Evolutionary conservation across 306 rosid species (phyloP).

Genomic region (Macrotyloma uniflorum): DNA sequence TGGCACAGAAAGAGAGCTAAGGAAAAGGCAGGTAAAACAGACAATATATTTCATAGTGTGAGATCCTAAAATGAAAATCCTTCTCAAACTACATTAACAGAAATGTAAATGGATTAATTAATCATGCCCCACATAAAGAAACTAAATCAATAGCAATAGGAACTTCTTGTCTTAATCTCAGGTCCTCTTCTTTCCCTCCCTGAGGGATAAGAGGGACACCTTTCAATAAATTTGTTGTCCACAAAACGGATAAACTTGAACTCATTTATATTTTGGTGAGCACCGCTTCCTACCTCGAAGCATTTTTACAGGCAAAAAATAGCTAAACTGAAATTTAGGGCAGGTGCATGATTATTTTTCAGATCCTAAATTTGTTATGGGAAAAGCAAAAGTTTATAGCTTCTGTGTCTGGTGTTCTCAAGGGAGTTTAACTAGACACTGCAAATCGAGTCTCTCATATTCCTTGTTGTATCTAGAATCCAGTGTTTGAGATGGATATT

Average conservation of each 20-base stretch:
- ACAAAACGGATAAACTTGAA: background rate
- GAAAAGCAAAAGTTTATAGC: background rate
- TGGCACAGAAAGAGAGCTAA: background rate
- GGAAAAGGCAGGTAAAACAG: background rate
- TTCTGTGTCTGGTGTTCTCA: background rate
- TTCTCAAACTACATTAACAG: conserved; percentile 3
- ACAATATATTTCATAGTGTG: background rate
- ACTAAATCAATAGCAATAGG: background rate
- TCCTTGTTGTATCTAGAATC: background rate
- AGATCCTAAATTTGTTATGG: background rate
- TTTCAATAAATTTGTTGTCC: background rate
- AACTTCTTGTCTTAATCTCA: background rate
- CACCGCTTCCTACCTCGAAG: background rate
- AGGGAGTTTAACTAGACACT: background rate
- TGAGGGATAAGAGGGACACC: background rate
- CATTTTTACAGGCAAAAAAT: background rate
- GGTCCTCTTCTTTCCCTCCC: background rate
- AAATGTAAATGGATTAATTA: background rate
- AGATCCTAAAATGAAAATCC: background rate
- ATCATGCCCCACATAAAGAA: background rate
- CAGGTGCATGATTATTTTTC: background rate
- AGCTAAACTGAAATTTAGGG: background rate
- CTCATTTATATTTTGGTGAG: background rate
- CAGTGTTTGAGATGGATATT: background rate
- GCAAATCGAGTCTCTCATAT: background rate